Base-by-base conservation (phyloP, 768 basidiomycete genomes). In the Fistulinella prunicolor region DNA sequence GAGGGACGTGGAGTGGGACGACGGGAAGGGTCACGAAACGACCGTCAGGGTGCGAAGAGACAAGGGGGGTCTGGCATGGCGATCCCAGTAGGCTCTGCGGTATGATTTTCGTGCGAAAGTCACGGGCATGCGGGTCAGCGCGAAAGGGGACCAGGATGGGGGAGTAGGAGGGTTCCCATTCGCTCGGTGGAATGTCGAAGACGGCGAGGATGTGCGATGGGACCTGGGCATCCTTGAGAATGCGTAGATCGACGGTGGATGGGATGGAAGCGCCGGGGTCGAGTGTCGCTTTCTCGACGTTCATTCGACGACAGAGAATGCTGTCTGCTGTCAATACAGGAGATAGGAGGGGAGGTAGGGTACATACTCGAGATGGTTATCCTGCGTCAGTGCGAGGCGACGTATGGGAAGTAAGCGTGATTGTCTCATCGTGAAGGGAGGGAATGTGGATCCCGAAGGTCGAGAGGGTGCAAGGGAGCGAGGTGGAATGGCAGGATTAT, bases 141-240 rank as follows among this genome's bases (percentile, higher is more conserved):
- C 78, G 72, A 50, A 85, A 74, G 16, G 83, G 83, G 16, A 82
- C 60, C 56, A 82, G 67, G 28, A 76, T 56, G 6, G 79, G 74
- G n/a, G 55, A 61, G 43, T 59, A 64, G 10, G 62, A 60, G 24
- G 58, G 51, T 24, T 65, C 60, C 59, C 62, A 62, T 35, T 62
- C 61, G 42, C 48, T 51, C 9, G 54, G 60, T 32, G 65, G 60
- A 32, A 65, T 61, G 38, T 67, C 66, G 47, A 69, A 65, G 53
- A 78, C 69, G 19, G 78, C 77, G 38, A 85, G 73, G 47, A 78
- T 69, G 57, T 85, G 83, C 3, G 81, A 83, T 32, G 83, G 82
- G 53, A 73, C 64, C 44, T 70, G 70, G 6, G 72, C 71, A 41
- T 75, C 70, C 46, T 69, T 73, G 10, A 72, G 52, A 44, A 80